A percentile compares a stretch with the other conserved stretches of the same genome.
Evolutionary conservation across 2,329 filamentous ascomycete species (phyloP).

Genomic region (Trichophyton schoenleinii): DNA sequence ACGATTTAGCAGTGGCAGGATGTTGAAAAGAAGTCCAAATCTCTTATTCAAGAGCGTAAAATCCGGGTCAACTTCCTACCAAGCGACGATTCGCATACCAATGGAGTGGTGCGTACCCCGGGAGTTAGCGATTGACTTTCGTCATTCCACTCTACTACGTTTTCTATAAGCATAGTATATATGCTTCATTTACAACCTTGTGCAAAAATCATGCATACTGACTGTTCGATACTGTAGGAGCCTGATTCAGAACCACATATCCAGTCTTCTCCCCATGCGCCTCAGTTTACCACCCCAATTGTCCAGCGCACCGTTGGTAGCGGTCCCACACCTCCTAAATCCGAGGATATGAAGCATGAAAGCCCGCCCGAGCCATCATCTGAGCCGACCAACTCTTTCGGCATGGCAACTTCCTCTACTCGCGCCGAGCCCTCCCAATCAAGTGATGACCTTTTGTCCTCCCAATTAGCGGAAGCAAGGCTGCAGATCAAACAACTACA

Average conservation of each 20-base stretch:
- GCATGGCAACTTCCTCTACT: slow-evolving; percentile 16
- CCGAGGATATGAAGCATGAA: slow-evolving; percentile 14
- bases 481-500: slow-evolving; percentile 57
- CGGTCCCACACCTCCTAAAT: slow-evolving; percentile 24
- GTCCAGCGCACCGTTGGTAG: slow-evolving; percentile 27
- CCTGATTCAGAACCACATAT: slow-evolving; percentile 38
- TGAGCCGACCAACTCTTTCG: slow-evolving; percentile 9
- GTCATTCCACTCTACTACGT: slow-evolving; percentile 8
- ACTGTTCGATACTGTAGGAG: slow-evolving; percentile 5
- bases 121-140: neutral
- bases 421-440: slow-evolving; percentile 36
- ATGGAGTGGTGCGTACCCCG: slow-evolving; percentile 11
- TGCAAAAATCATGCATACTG: neutral
- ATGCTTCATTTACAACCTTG: neutral
- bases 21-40: slow-evolving; percentile 63
- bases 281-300: slow-evolving; percentile 34
- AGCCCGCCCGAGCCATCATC: neutral
- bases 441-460: slow-evolving; percentile 49
- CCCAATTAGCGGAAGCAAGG: slow-evolving; percentile 63
- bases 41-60: slow-evolving; percentile 78
- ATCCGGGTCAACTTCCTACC: slow-evolving; percentile 81
- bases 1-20: slow-evolving; percentile 52
- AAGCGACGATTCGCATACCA: slow-evolving; percentile 38
- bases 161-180: slow-evolving; percentile 14
- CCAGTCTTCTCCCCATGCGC: slow-evolving; percentile 44